Percentiles rank a stretch among this genome's conserved stretches.
Conservation (phyloP, 768 basidiomycete species). For the Termitomyces heimii region DNA sequence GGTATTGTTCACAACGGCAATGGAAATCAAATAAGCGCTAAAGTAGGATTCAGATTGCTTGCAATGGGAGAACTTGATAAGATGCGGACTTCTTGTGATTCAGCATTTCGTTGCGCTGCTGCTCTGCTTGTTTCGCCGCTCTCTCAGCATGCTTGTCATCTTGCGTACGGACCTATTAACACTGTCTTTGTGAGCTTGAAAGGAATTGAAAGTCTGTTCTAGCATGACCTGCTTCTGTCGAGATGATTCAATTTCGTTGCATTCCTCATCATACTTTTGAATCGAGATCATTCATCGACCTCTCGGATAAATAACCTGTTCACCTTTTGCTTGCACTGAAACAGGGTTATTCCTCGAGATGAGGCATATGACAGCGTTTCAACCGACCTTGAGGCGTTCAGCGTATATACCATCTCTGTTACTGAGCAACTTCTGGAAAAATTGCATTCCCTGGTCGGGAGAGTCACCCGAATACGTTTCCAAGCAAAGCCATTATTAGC, state of each 20-base stretch:
- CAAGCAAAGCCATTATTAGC: neutral
- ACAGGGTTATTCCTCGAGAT: neutral
- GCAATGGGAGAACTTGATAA: neutral
- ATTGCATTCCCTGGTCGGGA: constrained; percentile 52
- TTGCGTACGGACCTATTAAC: constrained; percentile 49
- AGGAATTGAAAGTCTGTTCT: constrained; percentile 3
- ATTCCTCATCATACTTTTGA: constrained; percentile 73
- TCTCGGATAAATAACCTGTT: neutral
- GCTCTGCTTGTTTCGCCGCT: constrained; percentile 66
- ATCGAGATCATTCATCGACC: constrained; percentile 14
- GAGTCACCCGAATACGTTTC: constrained; percentile 2
- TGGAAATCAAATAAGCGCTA: constrained; percentile 70
- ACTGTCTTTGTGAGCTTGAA: neutral
- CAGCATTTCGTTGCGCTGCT: constrained; percentile 72
- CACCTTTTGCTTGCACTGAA: constrained; percentile 63
- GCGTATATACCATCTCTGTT: constrained; percentile 65
- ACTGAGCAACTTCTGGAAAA: constrained; percentile 63
- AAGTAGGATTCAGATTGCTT: neutral
- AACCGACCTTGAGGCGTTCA: constrained; percentile 63
- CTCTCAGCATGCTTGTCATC: constrained; percentile 78
- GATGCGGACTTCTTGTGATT: constrained; percentile 70
- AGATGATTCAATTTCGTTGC: constrained; percentile 61
- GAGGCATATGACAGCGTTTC: neutral
- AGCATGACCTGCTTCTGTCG: constrained; percentile 71
- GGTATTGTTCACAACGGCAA: constrained; percentile 57